phyloP scores from a whole-genome alignment of 108 stramenopile species.

The Aurantiochytrium sp. region DNA sequence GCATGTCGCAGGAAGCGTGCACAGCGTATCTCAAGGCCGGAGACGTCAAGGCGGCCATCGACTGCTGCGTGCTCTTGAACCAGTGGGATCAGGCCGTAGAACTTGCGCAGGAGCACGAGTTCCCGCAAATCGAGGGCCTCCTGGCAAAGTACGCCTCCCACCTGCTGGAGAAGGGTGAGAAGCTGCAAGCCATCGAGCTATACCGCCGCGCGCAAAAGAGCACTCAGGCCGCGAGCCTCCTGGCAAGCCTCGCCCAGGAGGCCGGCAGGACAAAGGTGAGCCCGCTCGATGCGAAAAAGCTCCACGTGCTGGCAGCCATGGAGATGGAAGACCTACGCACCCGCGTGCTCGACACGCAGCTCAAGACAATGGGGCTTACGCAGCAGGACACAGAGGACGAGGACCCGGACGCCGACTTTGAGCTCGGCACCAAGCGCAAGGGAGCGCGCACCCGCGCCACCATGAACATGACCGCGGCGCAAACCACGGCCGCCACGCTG shows the following conservation, averaged over 20 bases:
- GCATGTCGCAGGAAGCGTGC: conserved; percentile 44
- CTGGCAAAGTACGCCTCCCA: conserved; percentile 46
- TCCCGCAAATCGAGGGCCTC: conserved; percentile 63
- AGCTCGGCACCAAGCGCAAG: conserved; percentile 18
- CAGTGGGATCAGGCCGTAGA: conserved; percentile 58
- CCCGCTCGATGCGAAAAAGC: conserved; percentile 58
- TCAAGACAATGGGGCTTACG: not conserved
- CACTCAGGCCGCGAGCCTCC: conserved; percentile 56
- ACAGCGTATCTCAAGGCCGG: conserved; percentile 46
- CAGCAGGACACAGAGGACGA: not conserved
- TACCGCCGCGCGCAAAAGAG: conserved; percentile 56
- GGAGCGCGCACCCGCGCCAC: conserved; percentile 57
- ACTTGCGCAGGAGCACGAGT: conserved; percentile 55
- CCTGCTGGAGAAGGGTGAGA: conserved; percentile 42
- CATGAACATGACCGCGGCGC: conserved; percentile 56
- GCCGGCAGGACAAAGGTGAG: conserved; percentile 40
- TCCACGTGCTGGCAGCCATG: conserved; percentile 61
- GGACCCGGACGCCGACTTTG: conserved; percentile 27
- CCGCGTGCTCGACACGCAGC: conserved; percentile 35
- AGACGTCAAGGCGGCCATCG: conserved; percentile 55
- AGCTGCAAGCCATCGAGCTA: conserved; percentile 58
- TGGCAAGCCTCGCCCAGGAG: conserved; percentile 53
- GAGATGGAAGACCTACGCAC: conserved; percentile 60
- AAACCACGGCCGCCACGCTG: conserved; percentile 15
- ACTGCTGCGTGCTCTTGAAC: conserved; percentile 57